Evolutionary conservation across 768 basidiomycete species (phyloP), one percentile per base, ranked within the genome.

Genomic region (Tylopilus subfusipes): DNA sequence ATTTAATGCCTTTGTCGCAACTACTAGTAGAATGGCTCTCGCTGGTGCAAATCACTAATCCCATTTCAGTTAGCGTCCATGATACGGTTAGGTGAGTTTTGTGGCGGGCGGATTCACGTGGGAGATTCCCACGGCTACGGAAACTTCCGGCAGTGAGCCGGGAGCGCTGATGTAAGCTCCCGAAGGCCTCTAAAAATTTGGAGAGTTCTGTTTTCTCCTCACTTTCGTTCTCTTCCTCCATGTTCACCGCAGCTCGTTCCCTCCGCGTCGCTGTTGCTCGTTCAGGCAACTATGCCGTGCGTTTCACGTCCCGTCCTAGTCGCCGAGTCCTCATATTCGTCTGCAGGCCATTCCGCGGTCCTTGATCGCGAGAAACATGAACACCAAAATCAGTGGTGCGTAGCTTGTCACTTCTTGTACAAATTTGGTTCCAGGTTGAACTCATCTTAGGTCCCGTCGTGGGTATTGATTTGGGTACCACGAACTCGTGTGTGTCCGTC

Each of bases 401-500:
- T 53, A 31, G 33, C 50, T 40, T 29, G 21, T 39, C 7, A 19
- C 48, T 38, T 38, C 40, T 31, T 50, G 40, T 25, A 16, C 22
- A 12, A n/a, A 33, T 52, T 46, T 24, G 48, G 30, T 43, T 48
- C 36, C 58, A 7, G 48, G 34, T 48, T 27, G 12, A 13, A 30
- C 31, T 29, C 43, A 1, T 29, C 0, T 48, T 31, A 87, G 90
- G 89, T 59, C 91, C 93, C 48, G 93, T 97, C 55, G 80, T 95
- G 72, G 93, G 95, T 78, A 98, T 98, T 78, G 95, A 98, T 77
- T 79, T 98, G 78, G 95, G 93, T 38, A 93, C 90, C 36, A 93
- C 91, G 29, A 91, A 92, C 73, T 93, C 91, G 46, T 93, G 90
- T 72, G 92, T 94, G 54, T 85, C 89, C 46, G 82, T 97, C 57